Conservation (phyloP, 108 stramenopile genomes). For the Thalassiosira profunda region DNA sequence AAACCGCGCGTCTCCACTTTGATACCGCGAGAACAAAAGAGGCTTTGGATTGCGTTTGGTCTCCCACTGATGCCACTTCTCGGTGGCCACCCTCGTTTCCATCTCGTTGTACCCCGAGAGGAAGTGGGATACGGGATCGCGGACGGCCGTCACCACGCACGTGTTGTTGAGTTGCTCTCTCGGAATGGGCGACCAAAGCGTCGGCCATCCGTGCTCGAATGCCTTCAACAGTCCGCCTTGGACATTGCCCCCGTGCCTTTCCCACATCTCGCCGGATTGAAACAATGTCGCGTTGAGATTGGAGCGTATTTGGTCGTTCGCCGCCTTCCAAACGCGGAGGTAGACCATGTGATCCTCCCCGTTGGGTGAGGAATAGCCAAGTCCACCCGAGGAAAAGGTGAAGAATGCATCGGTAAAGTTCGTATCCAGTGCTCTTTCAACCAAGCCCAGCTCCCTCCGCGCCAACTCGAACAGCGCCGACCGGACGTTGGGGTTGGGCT, state of each 20-base stretch:
- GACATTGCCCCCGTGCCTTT: not conserved
- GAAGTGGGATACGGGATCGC: slow-evolving; percentile 11
- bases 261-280: not conserved
- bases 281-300: not conserved
- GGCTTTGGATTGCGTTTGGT: too few relatives aligned
- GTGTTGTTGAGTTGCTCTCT: not conserved
- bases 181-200: slow-evolving; percentile 1
- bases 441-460: slow-evolving; percentile 8
- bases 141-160: slow-evolving; percentile 14
- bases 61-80: too few relatives aligned
- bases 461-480: slow-evolving; percentile 5
- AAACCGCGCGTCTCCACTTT: slow-evolving; percentile 4
- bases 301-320: slow-evolving; percentile 1
- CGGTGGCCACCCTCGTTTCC: not conserved
- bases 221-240: not conserved
- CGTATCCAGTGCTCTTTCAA: not conserved
- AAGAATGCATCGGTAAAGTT: not conserved
- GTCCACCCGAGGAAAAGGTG: slow-evolving; percentile 1
- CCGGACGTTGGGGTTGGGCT: not conserved
- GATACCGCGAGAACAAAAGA: slow-evolving; percentile 1
- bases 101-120: slow-evolving; percentile 13
- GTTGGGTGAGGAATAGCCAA: not conserved
- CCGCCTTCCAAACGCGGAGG: slow-evolving; percentile 12
- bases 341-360: slow-evolving; percentile 11
- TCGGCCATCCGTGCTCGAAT: not conserved